Evolutionary conservation across 2,329 filamentous ascomycete genomes (phyloP).

Genomic region (Hypoxylon sp.): DNA sequence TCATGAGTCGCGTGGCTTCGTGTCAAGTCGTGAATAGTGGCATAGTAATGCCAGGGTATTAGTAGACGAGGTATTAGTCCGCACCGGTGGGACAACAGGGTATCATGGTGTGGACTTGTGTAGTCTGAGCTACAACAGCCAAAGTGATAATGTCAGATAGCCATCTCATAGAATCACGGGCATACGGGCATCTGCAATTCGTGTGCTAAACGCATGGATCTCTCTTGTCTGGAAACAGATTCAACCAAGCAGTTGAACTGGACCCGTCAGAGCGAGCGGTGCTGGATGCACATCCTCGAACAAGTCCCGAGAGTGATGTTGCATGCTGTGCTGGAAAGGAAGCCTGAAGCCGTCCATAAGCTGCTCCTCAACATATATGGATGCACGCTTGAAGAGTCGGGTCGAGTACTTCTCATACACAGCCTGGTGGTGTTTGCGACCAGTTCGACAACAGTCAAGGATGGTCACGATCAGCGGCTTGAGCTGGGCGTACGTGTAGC

Average conservation of each 20-base stretch:
- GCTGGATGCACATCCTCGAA: constrained; percentile 34
- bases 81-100: constrained; percentile 21
- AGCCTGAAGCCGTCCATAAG: constrained; percentile 73
- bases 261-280: constrained; percentile 47
- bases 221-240: background rate
- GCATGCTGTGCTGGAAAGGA: constrained; percentile 54
- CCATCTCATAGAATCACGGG: background rate
- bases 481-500: constrained; percentile 90
- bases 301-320: constrained; percentile 30
- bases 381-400: constrained; percentile 87
- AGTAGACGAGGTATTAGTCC: constrained; percentile 44
- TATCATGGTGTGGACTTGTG: constrained; percentile 7
- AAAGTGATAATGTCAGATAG: constrained; percentile 1
- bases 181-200: constrained; percentile 1
- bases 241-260: constrained; percentile 49
- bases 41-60: constrained; percentile 48
- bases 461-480: constrained; percentile 82
- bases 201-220: background rate
- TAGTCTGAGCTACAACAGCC: background rate
- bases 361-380: constrained; percentile 83
- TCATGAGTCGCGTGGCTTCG: constrained; percentile 52
- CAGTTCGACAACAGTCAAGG: constrained; percentile 87
- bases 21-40: constrained; percentile 50
- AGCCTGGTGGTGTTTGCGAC: constrained; percentile 84
- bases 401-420: constrained; percentile 95